These are phyloP conservation scores for Wickerhamomyces subpelliculosus DNA, from an alignment of 805 yeast species.

Conservation along the genomic window DNA sequence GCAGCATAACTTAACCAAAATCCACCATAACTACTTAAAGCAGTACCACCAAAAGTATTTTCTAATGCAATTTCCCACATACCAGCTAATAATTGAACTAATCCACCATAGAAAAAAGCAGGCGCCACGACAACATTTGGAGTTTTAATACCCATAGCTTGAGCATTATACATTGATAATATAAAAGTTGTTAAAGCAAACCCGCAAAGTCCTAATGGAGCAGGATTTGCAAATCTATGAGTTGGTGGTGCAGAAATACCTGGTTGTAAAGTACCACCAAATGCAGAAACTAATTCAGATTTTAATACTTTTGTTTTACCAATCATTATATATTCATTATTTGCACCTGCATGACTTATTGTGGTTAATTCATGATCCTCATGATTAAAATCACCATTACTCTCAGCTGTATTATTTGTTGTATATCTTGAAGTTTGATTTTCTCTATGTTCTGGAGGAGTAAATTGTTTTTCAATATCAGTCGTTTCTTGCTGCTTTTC, in stretches of 20 bases:
- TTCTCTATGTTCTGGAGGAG: background rate
- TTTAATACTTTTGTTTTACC: slow-evolving; percentile 66
- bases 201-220: slow-evolving; percentile 55
- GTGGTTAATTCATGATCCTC: slow-evolving; percentile 23
- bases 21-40: slow-evolving; percentile 57
- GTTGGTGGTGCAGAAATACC: slow-evolving; percentile 53
- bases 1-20: slow-evolving; percentile 67
- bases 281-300: slow-evolving; percentile 54
- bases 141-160: slow-evolving; percentile 43
- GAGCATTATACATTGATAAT: slow-evolving; percentile 46
- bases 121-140: slow-evolving; percentile 51
- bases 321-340: slow-evolving; percentile 59
- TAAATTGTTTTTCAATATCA: background rate
- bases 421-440: background rate
- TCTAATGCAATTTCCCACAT: slow-evolving; percentile 59
- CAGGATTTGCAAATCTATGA: slow-evolving; percentile 59
- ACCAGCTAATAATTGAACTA: slow-evolving; percentile 54
- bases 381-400: slow-evolving; percentile 40
- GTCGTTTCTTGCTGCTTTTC: background rate
- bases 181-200: slow-evolving; percentile 61
- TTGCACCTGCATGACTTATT: slow-evolving; percentile 33
- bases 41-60: slow-evolving; percentile 64
- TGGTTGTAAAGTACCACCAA: slow-evolving; percentile 80
- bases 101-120: slow-evolving; percentile 60
- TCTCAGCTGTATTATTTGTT: slow-evolving; percentile 32